Conservation (phyloP, 2,329 filamentous ascomycete genomes). For the Colletotrichum sp. region DNA sequence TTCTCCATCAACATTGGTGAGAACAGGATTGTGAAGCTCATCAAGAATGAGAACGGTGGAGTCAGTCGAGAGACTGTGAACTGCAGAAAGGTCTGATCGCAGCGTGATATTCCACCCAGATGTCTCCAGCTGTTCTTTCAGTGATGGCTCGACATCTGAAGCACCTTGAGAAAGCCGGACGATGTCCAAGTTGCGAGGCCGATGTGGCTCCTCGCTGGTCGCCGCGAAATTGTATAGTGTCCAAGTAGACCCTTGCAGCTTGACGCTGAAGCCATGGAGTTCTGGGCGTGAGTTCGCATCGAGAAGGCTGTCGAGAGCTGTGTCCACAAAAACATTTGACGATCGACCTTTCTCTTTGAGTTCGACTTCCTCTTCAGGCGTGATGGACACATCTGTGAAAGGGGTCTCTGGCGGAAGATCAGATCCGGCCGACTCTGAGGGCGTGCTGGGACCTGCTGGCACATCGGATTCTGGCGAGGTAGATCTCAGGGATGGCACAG, state of each 20-base stretch:
- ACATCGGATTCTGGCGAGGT: background rate
- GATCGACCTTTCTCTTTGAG: background rate
- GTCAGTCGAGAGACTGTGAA: no score
- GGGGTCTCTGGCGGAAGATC: background rate
- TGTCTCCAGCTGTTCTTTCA: background rate
- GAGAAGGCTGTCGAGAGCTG: background rate
- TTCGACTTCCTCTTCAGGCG: background rate
- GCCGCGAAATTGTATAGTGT: background rate
- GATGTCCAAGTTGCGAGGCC: background rate
- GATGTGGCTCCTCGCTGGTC: background rate
- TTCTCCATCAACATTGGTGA: background rate
- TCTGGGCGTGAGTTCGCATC: background rate
- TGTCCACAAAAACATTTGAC: background rate
- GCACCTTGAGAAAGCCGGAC: background rate
- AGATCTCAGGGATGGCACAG: background rate
- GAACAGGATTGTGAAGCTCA: background rate
- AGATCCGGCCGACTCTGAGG: background rate
- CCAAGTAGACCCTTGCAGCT: background rate
- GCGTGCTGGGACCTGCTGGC: background rate
- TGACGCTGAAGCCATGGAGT: background rate
- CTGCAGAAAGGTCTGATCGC: background rate
- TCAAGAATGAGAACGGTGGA: background rate
- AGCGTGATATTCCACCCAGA: background rate
- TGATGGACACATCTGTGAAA: background rate
- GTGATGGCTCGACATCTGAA: background rate